phyloP scores from a whole-genome alignment of 2,329 filamentous ascomycete species.

The Neophaeococcomyces mojaviensis region DNA sequence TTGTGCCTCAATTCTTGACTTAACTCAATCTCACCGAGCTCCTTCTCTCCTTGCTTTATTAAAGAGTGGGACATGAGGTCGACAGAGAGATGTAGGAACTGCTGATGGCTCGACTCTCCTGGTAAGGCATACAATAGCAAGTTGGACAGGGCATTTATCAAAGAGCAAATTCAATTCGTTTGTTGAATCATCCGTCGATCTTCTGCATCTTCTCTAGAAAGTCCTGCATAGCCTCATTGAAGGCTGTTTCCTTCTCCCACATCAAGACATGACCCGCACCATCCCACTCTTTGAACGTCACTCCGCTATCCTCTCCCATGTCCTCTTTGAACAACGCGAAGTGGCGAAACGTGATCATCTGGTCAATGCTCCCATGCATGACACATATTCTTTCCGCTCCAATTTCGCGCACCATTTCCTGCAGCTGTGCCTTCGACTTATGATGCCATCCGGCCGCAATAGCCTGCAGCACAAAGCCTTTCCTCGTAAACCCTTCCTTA shows the following conservation, averaged over 20 bases:
- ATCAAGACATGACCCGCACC: constrained; percentile 68
- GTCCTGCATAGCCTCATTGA: constrained; percentile 56
- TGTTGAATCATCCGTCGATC: too few species aligned
- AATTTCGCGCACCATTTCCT: constrained; percentile 57
- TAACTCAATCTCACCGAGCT: too few species aligned
- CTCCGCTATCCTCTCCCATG: constrained; percentile 50
- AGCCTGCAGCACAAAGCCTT: constrained; percentile 68
- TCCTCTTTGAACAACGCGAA: constrained; percentile 60
- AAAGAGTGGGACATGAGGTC: too few species aligned
- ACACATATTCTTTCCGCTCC: constrained; percentile 69
- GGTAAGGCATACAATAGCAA: too few species aligned
- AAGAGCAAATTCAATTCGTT: too few species aligned
- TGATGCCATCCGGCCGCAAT: constrained; percentile 72
- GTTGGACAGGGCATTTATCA: too few species aligned
- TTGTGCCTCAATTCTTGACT: too few species aligned
- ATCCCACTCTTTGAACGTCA: constrained; percentile 52
- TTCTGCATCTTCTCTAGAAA: constrained; percentile 38
- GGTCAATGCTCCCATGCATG: constrained; percentile 66
- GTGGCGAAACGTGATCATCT: constrained; percentile 69
- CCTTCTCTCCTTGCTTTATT: too few species aligned
- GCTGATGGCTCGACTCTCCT: too few species aligned
- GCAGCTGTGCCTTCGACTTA: constrained; percentile 62
- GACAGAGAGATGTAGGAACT: too few species aligned
- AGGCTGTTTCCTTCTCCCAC: constrained; percentile 63
- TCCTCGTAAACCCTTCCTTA: constrained; percentile 52